Percentiles rank a stretch among this genome's conserved stretches.
phyloP scores from a whole-genome alignment of 129 eudicot species.

The Heracleum sosnowskyi region DNA sequence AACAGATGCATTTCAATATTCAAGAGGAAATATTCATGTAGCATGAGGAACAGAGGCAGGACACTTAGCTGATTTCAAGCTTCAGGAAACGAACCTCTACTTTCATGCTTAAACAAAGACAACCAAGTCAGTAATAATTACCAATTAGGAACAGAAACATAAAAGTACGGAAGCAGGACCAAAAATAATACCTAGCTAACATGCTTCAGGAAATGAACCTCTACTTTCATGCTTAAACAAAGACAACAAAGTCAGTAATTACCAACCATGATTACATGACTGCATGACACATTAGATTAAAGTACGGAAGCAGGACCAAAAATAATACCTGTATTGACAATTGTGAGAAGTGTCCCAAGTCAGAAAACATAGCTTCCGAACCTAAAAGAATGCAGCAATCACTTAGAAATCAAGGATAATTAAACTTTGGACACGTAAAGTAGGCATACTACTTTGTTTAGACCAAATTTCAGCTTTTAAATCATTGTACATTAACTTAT shows the following conservation, averaged over 20 bases:
- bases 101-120: neutral
- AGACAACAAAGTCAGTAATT: neutral
- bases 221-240: neutral
- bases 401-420: neutral
- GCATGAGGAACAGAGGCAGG: too few relatives aligned
- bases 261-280: conserved; percentile 43
- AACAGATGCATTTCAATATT: too few relatives aligned
- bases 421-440: too few relatives aligned
- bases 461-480: too few relatives aligned
- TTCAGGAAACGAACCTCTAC: neutral
- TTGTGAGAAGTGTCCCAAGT: conserved; percentile 95
- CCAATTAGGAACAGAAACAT: conserved; percentile 25
- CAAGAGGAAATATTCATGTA: too few relatives aligned
- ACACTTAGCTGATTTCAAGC: too few relatives aligned
- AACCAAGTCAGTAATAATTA: conserved; percentile 4
- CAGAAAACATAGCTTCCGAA: conserved; percentile 99
- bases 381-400: conserved; percentile 30
- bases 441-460: too few relatives aligned
- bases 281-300: neutral
- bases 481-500: too few relatives aligned
- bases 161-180: too few relatives aligned
- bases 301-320: neutral
- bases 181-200: too few relatives aligned
- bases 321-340: conserved; percentile 68
- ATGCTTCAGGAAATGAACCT: too few relatives aligned